Percentiles rank a stretch among this genome's conserved stretches.
Evolutionary conservation across 805 yeast genomes (phyloP).

Genomic region (Ascoidea tarda): DNA sequence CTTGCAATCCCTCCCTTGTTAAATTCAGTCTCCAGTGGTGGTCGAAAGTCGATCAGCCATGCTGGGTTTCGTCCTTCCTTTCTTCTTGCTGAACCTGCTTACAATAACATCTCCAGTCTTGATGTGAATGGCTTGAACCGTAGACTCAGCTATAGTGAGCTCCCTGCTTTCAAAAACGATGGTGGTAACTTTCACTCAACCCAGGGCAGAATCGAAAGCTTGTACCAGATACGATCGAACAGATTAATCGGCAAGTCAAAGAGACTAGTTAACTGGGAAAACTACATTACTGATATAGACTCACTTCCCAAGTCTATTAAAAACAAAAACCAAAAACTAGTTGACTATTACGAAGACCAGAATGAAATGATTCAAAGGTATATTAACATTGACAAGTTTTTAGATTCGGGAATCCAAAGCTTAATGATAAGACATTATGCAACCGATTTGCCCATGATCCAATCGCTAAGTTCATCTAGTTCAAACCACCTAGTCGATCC

Average conservation of each 20-base stretch:
- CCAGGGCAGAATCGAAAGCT: not conserved
- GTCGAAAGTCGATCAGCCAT: too few species aligned
- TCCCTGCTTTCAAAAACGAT: too few species aligned
- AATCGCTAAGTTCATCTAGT: not conserved
- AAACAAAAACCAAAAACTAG: conserved; percentile 17
- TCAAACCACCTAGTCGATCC: conserved; percentile 14
- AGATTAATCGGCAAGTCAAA: not conserved
- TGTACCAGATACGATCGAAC: not conserved
- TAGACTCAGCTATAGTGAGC: too few species aligned
- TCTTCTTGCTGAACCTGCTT: too few species aligned
- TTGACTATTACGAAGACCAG: conserved; percentile 38
- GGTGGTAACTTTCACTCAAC: too few species aligned
- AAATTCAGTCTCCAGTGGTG: too few species aligned
- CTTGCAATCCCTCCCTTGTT: too few species aligned
- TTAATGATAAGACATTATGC: conserved; percentile 51
- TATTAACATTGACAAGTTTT: conserved; percentile 43
- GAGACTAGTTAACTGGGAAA: not conserved
- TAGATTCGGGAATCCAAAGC: conserved; percentile 59
- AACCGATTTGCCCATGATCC: conserved; percentile 15
- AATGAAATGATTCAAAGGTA: conserved; percentile 45
- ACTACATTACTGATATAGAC: not conserved
- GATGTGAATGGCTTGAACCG: too few species aligned
- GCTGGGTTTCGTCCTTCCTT: too few species aligned
- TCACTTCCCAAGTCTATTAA: not conserved
- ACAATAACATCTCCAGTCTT: too few species aligned